phyloP scores from a whole-genome alignment of 2,329 filamentous ascomycete species.

The Colletotrichum ledebouriae region DNA sequence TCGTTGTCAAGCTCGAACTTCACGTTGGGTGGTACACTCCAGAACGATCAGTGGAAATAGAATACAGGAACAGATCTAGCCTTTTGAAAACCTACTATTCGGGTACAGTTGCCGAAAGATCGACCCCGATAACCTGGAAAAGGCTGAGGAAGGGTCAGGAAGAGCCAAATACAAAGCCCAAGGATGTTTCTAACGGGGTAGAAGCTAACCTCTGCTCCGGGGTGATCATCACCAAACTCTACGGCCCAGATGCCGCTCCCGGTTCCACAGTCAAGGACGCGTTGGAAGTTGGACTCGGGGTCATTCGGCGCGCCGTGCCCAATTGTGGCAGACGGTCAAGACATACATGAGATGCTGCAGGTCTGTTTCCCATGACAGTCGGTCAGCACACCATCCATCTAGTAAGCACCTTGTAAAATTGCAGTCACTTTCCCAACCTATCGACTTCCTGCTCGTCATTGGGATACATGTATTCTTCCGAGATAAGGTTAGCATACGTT shows the following conservation, averaged over 20 bases:
- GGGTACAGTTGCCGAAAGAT: conserved; percentile 57
- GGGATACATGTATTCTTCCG: conserved; percentile 17
- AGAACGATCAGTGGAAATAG: background rate
- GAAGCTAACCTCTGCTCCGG: conserved; percentile 45
- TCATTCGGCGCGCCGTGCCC: conserved; percentile 43
- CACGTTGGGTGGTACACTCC: conserved; percentile 65
- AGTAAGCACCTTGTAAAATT: too few relatives aligned
- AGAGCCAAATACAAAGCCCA: too few relatives aligned
- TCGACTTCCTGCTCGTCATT: conserved; percentile 13
- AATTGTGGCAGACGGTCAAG: conserved; percentile 50
- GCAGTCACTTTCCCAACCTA: background rate
- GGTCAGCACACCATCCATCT: background rate
- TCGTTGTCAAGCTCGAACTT: conserved; percentile 68
- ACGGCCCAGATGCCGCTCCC: conserved; percentile 61
- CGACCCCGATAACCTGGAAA: conserved; percentile 52
- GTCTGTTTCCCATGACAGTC: conserved; percentile 43
- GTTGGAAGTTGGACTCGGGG: conserved; percentile 49
- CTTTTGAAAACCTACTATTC: conserved; percentile 45
- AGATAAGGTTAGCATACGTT: background rate
- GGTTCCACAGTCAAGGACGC: conserved; percentile 60
- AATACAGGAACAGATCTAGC: background rate
- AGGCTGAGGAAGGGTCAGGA: too few relatives aligned
- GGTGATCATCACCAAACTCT: conserved; percentile 56
- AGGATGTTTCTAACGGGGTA: background rate
- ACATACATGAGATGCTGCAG: conserved; percentile 53